phyloP scores from a whole-genome alignment of 208 protist genomes.

The Angomonas ambiguus region DNA sequence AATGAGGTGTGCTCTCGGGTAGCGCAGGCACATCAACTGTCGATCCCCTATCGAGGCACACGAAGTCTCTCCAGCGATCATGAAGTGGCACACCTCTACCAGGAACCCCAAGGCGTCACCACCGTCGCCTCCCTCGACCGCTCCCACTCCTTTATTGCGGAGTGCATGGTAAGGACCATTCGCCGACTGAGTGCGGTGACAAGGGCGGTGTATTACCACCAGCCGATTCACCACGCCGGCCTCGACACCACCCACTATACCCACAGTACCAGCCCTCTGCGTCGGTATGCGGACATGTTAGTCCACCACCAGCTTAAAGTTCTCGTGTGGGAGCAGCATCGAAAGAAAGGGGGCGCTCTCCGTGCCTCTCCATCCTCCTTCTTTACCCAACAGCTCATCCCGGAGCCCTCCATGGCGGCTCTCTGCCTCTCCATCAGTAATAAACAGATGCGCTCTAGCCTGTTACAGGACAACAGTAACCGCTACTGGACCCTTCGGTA shows the following conservation, averaged over 20 bases:
- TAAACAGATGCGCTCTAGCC: constrained; percentile 71
- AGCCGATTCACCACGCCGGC: constrained; percentile 67
- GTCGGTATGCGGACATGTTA: constrained; percentile 87
- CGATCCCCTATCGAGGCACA: constrained; percentile 81
- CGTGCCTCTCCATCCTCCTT: background rate
- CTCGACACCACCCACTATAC: constrained; percentile 78
- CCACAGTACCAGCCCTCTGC: constrained; percentile 84
- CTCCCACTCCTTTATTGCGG: constrained; percentile 54
- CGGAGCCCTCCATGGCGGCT: constrained; percentile 78
- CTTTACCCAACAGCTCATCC: constrained; percentile 30
- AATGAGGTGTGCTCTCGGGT: constrained; percentile 89
- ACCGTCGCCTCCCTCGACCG: constrained; percentile 46
- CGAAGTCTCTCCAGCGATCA: constrained; percentile 71
- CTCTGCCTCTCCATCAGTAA: constrained; percentile 78
- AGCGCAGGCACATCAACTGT: constrained; percentile 61
- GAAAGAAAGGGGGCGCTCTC: background rate
- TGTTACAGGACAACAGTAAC: constrained; percentile 80
- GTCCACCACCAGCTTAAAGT: constrained; percentile 90
- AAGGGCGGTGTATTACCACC: constrained; percentile 76
- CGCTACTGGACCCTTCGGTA: constrained; percentile 76
- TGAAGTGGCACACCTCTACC: constrained; percentile 51
- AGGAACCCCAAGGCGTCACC: constrained; percentile 57
- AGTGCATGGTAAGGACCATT: constrained; percentile 65
- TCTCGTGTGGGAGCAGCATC: constrained; percentile 45
- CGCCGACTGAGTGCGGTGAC: constrained; percentile 71